These are phyloP conservation scores for Nicotiana knightiana DNA, from an alignment of 257 asterid species.

Conservation along the genomic window DNA sequence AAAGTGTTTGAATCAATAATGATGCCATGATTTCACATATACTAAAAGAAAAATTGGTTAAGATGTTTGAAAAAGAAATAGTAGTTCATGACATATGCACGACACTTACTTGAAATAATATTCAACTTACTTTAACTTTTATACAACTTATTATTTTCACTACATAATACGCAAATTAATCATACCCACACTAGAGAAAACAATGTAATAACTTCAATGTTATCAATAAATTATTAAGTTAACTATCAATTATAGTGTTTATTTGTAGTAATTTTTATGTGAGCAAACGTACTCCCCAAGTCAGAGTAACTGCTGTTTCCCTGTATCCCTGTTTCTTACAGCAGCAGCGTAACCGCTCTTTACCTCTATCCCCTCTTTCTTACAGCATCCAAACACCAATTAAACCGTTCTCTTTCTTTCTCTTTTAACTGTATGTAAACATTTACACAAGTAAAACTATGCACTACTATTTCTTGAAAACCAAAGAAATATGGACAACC, in stretches of 20 bases:
- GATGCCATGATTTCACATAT: no score
- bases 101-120: no score
- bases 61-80: no score
- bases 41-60: no score
- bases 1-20: not conserved
- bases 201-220: not conserved
- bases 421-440: not conserved
- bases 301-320: not conserved
- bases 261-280: not conserved
- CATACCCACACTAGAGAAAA: no score
- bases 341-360: not conserved
- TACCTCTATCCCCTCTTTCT: constrained; percentile 12
- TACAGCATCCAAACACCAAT: not conserved
- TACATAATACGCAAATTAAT: no score
- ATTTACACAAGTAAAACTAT: no score
- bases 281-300: not conserved
- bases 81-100: no score
- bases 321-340: not conserved
- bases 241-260: not conserved
- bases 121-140: not conserved
- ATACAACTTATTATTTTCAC: not conserved
- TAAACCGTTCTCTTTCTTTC: not conserved
- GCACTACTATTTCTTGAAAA: not conserved
- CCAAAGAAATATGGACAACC: not conserved
- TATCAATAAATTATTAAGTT: no score